Percentiles rank a stretch among this genome's conserved stretches.
Evolutionary conservation across 2,329 filamentous ascomycete species (phyloP).

Genomic region (Phialemoniopsis sp.): DNA sequence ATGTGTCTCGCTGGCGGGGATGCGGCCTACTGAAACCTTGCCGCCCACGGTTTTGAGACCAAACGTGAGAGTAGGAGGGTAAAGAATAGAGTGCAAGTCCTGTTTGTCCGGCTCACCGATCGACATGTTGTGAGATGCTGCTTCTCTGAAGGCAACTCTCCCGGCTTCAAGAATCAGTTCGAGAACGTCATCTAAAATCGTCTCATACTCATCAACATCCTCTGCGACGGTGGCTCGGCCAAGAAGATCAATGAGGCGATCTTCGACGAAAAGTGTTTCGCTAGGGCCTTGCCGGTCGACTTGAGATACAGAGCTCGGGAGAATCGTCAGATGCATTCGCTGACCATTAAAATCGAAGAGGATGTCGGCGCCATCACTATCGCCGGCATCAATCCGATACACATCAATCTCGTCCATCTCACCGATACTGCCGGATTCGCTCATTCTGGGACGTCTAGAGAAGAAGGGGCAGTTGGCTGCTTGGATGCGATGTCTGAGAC

Average conservation of each 20-base stretch:
- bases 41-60: too few relatives aligned
- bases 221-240: slow-evolving; percentile 6
- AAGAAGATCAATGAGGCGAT: slow-evolving; percentile 14
- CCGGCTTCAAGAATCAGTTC: slow-evolving; percentile 11
- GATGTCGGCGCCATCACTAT: slow-evolving; percentile 17
- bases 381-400: slow-evolving; percentile 10
- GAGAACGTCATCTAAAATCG: slow-evolving; percentile 12
- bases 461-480: too few relatives aligned
- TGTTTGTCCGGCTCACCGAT: too few relatives aligned
- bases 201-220: slow-evolving; percentile 11
- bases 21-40: too few relatives aligned
- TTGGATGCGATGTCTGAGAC: too few relatives aligned
- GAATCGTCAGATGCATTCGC: slow-evolving; percentile 13
- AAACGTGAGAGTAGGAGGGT: too few relatives aligned
- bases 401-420: slow-evolving; percentile 2
- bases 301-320: background rate
- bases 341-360: slow-evolving; percentile 13
- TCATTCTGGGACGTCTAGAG: too few relatives aligned
- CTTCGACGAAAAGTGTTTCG: slow-evolving; percentile 9
- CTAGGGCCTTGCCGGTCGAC: slow-evolving; percentile 5
- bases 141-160: slow-evolving; percentile 8
- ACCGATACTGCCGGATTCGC: slow-evolving; percentile 1
- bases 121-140: too few relatives aligned
- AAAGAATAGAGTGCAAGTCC: too few relatives aligned
- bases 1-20: too few relatives aligned